These are phyloP conservation scores for Colletotrichum tofieldiae DNA, from an alignment of 2,329 filamentous ascomycete genomes.

Conservation along the genomic window DNA sequence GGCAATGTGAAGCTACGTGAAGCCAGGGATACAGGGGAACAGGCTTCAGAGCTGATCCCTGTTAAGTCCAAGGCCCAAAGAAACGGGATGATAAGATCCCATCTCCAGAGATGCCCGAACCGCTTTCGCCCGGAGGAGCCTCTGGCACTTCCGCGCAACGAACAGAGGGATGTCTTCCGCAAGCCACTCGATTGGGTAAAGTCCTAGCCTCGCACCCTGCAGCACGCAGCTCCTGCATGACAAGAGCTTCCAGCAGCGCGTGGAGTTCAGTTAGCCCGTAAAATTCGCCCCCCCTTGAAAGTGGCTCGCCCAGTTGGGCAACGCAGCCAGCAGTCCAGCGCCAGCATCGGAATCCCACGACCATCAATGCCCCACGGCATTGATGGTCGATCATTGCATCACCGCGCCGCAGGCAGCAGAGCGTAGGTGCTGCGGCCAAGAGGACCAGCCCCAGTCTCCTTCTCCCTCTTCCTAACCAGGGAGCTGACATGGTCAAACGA, in stretches of 20 bases:
- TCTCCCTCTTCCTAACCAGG: neutral
- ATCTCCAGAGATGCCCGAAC: too few species aligned
- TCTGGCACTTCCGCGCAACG: neutral
- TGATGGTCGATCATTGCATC: slow-evolving; percentile 7
- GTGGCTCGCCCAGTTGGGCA: neutral
- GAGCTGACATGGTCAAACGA: neutral
- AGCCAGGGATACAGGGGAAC: neutral
- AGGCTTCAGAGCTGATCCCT: neutral
- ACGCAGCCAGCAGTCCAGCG: neutral
- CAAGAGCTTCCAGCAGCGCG: neutral
- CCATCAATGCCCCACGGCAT: neutral
- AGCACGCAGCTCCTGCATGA: neutral
- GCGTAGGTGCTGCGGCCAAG: neutral
- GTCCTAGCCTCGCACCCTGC: neutral
- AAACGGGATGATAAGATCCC: too few species aligned
- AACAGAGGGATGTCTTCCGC: neutral
- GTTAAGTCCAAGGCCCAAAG: neutral
- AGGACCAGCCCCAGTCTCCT: neutral
- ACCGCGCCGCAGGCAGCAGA: neutral
- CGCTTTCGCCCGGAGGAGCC: neutral
- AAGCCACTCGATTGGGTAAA: neutral
- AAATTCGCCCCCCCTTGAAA: neutral
- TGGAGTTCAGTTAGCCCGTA: neutral
- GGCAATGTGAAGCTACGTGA: neutral
- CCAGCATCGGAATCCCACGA: neutral